These are phyloP conservation scores for Aspergillus costaricaensis DNA, from an alignment of 2,329 filamentous ascomycete species.

Conservation along the genomic window DNA sequence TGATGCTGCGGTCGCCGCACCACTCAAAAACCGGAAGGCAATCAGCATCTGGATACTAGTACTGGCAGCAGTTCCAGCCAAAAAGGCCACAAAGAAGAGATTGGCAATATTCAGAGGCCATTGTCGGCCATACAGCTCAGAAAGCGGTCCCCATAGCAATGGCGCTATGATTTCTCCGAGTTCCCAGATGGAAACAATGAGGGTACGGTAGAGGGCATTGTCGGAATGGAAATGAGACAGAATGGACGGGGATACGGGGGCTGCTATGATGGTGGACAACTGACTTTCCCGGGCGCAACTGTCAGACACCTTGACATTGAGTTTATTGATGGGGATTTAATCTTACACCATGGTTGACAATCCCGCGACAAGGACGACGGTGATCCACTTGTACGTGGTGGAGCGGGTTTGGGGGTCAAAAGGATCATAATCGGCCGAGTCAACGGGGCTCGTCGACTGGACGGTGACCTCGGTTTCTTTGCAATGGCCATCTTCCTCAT, in stretches of 20 bases:
- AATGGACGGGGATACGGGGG: constrained; percentile 3
- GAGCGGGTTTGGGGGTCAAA: constrained; percentile 1
- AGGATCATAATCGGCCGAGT: neutral
- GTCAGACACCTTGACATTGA: neutral
- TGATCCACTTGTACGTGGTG: constrained; percentile 1
- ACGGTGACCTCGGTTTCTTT: neutral
- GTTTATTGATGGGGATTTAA: neutral
- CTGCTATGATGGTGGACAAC: constrained; percentile 6
- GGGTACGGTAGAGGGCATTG: constrained; percentile 7
- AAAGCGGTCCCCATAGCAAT: constrained; percentile 13
- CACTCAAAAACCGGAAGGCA: constrained; percentile 14
- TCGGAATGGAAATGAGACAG: constrained; percentile 1
- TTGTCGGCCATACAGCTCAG: constrained; percentile 14
- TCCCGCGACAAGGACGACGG: neutral
- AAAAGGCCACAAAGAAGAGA: constrained; percentile 15
- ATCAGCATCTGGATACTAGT: constrained; percentile 9
- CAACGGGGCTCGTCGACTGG: neutral
- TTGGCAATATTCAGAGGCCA: constrained; percentile 15
- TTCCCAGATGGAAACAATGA: constrained; percentile 9
- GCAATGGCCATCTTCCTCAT: neutral
- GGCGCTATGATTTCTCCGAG: constrained; percentile 14
- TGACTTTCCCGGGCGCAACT: neutral
- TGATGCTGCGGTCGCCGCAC: constrained; percentile 8
- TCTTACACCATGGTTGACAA: neutral
- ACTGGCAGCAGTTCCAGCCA: constrained; percentile 11